phyloP scores from a whole-genome alignment of 495 filamentous ascomycete species.

The Barbatosphaeria neglecta region DNA sequence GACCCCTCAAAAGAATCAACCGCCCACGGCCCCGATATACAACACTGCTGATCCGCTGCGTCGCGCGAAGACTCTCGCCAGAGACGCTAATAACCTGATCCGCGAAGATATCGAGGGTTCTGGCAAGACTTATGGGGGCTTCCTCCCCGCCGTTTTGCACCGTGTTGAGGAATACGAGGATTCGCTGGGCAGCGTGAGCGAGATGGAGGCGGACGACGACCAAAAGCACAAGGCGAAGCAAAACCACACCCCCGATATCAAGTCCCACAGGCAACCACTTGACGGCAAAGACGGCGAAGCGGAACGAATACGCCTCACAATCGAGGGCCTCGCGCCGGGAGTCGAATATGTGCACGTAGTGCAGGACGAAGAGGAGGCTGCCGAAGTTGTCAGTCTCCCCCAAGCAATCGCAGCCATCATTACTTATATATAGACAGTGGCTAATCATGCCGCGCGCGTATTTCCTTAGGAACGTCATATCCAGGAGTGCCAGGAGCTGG shows the following conservation, averaged over 20 bases:
- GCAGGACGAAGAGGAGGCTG: background rate
- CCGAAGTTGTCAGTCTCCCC: background rate
- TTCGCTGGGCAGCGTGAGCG: background rate
- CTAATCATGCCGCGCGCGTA: too few species aligned
- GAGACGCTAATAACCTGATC: background rate
- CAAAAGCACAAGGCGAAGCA: background rate
- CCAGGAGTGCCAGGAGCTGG: too few species aligned
- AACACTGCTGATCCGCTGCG: too few species aligned
- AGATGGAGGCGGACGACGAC: background rate
- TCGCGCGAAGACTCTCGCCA: too few species aligned
- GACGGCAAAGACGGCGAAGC: background rate
- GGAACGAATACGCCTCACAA: background rate
- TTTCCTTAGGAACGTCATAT: background rate
- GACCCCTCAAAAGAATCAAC: too few species aligned
- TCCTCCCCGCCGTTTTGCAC: background rate
- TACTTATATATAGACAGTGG: too few species aligned
- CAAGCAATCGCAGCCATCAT: too few species aligned
- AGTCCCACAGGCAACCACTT: too few species aligned
- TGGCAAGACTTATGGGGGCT: background rate
- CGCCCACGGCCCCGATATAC: too few species aligned
- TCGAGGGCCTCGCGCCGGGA: background rate
- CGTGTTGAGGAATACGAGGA: background rate
- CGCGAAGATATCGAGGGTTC: background rate
- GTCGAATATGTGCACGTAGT: background rate
- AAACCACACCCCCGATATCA: too few species aligned